Conservation (phyloP, 2,329 filamentous ascomycete genomes). For the Pseudopithomyces chartarum region DNA sequence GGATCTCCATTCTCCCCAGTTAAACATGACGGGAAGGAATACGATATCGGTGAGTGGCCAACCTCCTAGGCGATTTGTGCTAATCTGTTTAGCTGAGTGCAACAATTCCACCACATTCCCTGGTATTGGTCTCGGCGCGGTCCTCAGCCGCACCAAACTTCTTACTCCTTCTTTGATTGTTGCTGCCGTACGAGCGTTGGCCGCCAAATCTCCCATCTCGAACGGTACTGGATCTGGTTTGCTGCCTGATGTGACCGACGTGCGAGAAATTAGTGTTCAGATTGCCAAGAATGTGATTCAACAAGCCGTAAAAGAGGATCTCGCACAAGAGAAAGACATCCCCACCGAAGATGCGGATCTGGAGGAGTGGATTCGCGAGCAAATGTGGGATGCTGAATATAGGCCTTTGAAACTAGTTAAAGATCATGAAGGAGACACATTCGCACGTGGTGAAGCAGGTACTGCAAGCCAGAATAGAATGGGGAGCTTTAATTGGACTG, state of each 20-base stretch:
- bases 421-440: constrained; percentile 57
- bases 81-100: constrained; percentile 69
- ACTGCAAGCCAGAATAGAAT: constrained; percentile 31
- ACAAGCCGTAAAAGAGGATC: constrained; percentile 69
- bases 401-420: constrained; percentile 64
- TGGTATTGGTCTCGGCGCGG: constrained; percentile 79
- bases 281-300: constrained; percentile 78
- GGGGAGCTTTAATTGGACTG: constrained; percentile 14
- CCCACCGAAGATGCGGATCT: constrained; percentile 62
- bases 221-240: constrained; percentile 66
- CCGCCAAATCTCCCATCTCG: constrained; percentile 72
- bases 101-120: constrained; percentile 89
- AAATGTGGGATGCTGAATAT: constrained; percentile 81
- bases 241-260: constrained; percentile 75
- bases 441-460: constrained; percentile 64
- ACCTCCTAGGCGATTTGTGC: neutral
- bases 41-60: constrained; percentile 56
- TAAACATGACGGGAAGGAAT: constrained; percentile 59
- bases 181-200: constrained; percentile 75
- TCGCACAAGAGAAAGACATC: constrained; percentile 69
- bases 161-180: constrained; percentile 82
- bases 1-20: constrained; percentile 83
- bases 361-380: constrained; percentile 74
- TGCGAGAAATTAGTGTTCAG: constrained; percentile 75
- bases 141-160: constrained; percentile 70